Conservation (phyloP, 1,284 basidiomycete genomes). For the Pholiota adiposa region DNA sequence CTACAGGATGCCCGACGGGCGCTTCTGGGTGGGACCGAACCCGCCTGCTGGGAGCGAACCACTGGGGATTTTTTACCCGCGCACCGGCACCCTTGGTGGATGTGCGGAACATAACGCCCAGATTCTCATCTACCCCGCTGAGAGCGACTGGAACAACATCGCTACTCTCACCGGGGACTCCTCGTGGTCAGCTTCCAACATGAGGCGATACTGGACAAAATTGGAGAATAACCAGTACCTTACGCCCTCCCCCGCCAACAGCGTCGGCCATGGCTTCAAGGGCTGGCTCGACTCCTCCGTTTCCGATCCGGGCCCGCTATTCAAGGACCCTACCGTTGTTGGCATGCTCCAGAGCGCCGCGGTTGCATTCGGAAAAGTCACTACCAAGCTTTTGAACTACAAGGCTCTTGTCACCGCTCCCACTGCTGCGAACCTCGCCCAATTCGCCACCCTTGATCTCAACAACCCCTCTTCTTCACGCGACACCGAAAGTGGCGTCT, state of each 20-base stretch:
- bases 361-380: conserved; percentile 2
- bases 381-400: background rate
- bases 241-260: background rate
- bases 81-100: conserved; percentile 13
- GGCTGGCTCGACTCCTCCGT: conserved; percentile 14
- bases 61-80: conserved; percentile 13
- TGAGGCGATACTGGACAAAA: conserved; percentile 13
- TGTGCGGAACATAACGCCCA: conserved; percentile 15
- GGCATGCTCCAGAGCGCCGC: conserved; percentile 10
- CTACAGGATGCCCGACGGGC: conserved; percentile 9
- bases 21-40: conserved; percentile 12
- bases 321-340: conserved; percentile 9
- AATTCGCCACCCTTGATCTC: conserved; percentile 3
- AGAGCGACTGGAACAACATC: conserved; percentile 15
- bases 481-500: conserved; percentile 10
- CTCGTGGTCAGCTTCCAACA: conserved; percentile 12
- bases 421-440: background rate
- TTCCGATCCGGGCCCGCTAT: conserved; percentile 2
- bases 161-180: conserved; percentile 9
- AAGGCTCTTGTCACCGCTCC: background rate
- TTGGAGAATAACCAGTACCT: conserved; percentile 16
- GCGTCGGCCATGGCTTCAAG: conserved; percentile 8
- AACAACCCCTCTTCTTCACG: conserved; percentile 7
- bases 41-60: conserved; percentile 12
- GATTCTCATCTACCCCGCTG: conserved; percentile 12